Percentiles rank a stretch among this genome's conserved stretches.
Evolutionary conservation across 108 stramenopile species (phyloP).

Genomic region (Nitzschia sp.): DNA sequence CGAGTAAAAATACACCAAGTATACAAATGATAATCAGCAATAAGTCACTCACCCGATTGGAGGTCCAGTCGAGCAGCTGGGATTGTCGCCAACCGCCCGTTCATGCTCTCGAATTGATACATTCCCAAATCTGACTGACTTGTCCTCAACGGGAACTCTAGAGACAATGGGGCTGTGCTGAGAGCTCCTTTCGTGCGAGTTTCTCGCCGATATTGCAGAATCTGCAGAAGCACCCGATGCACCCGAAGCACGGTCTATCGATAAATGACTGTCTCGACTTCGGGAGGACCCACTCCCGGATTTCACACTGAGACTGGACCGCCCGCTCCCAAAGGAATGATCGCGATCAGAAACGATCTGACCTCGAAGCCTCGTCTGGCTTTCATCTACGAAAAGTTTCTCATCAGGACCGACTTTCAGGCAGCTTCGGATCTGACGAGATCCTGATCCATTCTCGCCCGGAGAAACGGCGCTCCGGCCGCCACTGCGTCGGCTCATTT

Average conservation of each 20-base stretch:
- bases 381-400: background rate
- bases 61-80: slow-evolving; percentile 66
- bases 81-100: slow-evolving; percentile 79
- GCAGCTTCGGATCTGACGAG: background rate
- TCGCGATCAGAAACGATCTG: too few species aligned
- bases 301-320: slow-evolving; percentile 5
- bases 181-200: background rate
- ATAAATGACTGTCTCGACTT: background rate
- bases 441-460: background rate
- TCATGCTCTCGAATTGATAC: slow-evolving; percentile 79
- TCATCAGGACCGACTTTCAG: background rate
- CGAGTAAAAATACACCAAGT: background rate
- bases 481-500: slow-evolving; percentile 1
- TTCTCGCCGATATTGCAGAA: background rate
- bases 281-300: slow-evolving; percentile 5
- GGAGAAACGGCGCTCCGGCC: background rate
- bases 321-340: slow-evolving; percentile 5
- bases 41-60: slow-evolving; percentile 44
- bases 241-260: background rate
- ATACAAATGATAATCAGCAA: too few species aligned
- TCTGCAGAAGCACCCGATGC: background rate
- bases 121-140: slow-evolving; percentile 39
- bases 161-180: background rate
- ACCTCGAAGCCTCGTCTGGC: background rate
- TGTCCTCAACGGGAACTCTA: background rate